Conservation (phyloP, 73 alveolate genomes). For the Tetrahymena thermophila region DNA sequence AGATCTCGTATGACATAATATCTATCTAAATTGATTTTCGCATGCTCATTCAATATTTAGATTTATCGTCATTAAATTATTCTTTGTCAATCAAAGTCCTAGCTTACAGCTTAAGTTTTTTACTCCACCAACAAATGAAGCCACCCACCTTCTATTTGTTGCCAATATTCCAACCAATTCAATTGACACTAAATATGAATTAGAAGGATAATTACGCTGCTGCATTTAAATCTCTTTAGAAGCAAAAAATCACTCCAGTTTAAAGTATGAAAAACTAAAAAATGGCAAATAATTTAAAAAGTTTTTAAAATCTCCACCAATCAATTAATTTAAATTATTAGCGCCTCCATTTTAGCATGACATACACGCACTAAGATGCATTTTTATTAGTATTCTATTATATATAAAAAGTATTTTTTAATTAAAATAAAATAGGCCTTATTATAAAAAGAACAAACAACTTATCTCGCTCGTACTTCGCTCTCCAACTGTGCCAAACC, state of each 20-base stretch:
- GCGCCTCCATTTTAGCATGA: background rate
- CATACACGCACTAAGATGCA: background rate
- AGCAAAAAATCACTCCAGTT: background rate
- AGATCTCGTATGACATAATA: background rate
- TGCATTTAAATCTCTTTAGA: background rate
- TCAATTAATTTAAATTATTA: background rate
- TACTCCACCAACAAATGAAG: background rate
- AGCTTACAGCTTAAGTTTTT: background rate
- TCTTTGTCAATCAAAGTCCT: background rate
- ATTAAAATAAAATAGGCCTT: background rate
- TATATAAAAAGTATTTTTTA: background rate
- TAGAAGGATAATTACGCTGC: background rate
- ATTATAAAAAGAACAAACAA: background rate
- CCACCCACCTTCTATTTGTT: background rate
- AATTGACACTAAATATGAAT: background rate
- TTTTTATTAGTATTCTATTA: background rate
- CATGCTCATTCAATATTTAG: background rate
- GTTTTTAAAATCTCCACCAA: background rate
- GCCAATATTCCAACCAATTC: background rate
- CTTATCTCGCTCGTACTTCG: background rate
- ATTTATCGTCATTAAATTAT: background rate
- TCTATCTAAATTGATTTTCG: background rate
- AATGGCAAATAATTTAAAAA: background rate
- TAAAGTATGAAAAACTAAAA: background rate
- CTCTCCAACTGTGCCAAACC: background rate